phyloP scores from a whole-genome alignment of 2,329 filamentous ascomycete genomes.

The Alternaria ethzedia region DNA sequence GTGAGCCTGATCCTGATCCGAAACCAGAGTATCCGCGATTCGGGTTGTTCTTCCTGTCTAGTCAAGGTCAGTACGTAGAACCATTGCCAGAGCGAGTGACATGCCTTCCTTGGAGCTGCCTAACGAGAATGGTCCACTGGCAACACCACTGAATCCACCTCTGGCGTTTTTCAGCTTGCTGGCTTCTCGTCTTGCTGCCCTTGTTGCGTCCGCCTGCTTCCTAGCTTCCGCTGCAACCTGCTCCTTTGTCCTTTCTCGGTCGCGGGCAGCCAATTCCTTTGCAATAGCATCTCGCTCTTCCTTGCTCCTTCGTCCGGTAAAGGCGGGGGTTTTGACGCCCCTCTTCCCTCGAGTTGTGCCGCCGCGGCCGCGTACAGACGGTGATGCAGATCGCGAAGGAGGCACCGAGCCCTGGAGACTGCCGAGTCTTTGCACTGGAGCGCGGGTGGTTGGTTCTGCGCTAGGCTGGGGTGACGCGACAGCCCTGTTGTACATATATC shows the following conservation, averaged over 20 bases:
- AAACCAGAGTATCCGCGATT: conserved; percentile 30
- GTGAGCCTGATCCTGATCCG: conserved; percentile 37
- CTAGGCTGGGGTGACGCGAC: conserved; percentile 22
- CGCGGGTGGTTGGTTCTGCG: conserved; percentile 25
- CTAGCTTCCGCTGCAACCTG: conserved; percentile 37
- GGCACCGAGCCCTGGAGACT: conserved; percentile 36
- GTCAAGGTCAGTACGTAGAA: conserved; percentile 7
- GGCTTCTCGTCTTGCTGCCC: conserved; percentile 28
- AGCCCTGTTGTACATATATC: conserved; percentile 13
- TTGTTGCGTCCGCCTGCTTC: conserved; percentile 29
- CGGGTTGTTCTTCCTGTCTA: conserved; percentile 29
- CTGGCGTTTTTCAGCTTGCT: conserved; percentile 40
- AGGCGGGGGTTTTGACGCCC: conserved; percentile 47
- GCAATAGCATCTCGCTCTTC: conserved; percentile 53
- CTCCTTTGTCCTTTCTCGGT: conserved; percentile 46
- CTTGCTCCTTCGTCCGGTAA: conserved; percentile 54
- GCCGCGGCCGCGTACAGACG: conserved; percentile 35
- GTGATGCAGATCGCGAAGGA: conserved; percentile 40
- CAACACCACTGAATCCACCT: conserved; percentile 52
- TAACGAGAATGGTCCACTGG: conserved; percentile 53
- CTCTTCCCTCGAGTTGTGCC: conserved; percentile 36
- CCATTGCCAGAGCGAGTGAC: neutral
- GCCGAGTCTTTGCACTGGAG: conserved; percentile 36
- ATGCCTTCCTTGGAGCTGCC: conserved; percentile 37
- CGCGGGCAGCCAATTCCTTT: conserved; percentile 48